Conservation (phyloP, 768 basidiomycete genomes). For the Kwoniella sp. region DNA sequence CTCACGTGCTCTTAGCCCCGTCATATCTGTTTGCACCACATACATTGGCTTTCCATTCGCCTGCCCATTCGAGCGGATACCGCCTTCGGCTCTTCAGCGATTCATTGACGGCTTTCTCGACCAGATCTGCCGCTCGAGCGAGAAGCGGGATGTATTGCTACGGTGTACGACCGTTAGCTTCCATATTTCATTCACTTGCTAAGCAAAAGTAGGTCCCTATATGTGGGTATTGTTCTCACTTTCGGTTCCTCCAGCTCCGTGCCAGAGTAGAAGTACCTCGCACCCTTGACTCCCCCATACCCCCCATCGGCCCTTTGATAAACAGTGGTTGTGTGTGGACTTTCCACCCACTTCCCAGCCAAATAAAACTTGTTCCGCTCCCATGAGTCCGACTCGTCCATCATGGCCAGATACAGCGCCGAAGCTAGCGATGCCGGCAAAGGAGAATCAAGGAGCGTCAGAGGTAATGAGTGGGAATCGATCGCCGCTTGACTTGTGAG, state of each 20-base stretch:
- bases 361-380: conserved; percentile 47
- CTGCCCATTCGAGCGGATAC: conserved; percentile 50
- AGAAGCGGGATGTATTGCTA: conserved; percentile 47
- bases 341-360: conserved; percentile 47
- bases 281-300: conserved; percentile 13
- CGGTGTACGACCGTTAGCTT: background rate
- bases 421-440: conserved; percentile 48
- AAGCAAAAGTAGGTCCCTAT: background rate
- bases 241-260: conserved; percentile 19
- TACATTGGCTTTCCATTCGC: conserved; percentile 52
- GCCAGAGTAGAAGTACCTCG: conserved; percentile 39
- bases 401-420: conserved; percentile 51
- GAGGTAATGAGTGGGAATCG: conserved; percentile 37
- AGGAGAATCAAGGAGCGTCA: conserved; percentile 47
- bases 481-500: conserved; percentile 45
- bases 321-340: conserved; percentile 45
- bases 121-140: conserved; percentile 42
- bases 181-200: background rate
- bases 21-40: conserved; percentile 56
- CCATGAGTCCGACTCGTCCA: conserved; percentile 51
- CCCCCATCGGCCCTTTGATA: conserved; percentile 3
- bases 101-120: conserved; percentile 52
- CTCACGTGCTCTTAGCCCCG: conserved; percentile 48
- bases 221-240: conserved; percentile 17
- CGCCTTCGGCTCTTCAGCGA: conserved; percentile 32